Evolutionary conservation across 139 green algal genomes (phyloP).

Genomic region (Monoraphidium neglectum): DNA sequence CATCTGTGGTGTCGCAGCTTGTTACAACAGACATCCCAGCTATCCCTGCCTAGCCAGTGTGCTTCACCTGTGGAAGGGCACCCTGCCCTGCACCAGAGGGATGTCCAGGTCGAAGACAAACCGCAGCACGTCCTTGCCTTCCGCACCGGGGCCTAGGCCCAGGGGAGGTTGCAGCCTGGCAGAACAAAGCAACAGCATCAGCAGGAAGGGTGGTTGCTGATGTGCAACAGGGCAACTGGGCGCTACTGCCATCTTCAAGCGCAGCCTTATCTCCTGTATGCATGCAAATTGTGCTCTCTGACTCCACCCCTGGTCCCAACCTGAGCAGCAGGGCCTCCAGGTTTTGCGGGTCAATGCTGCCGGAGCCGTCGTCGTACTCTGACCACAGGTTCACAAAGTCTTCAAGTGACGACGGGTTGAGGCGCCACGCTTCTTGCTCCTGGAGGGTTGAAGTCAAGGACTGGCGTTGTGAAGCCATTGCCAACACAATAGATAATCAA

Average conservation of each 20-base stretch:
- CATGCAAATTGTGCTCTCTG: too few relatives aligned
- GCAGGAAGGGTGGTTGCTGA: too few relatives aligned
- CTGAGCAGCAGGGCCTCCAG: constrained; percentile 69
- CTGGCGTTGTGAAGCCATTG: too few relatives aligned
- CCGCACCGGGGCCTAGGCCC: constrained; percentile 64
- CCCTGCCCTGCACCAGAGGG: constrained; percentile 60
- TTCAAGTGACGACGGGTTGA: constrained; percentile 52
- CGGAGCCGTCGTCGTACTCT: constrained; percentile 75
- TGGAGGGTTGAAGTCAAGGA: neutral
- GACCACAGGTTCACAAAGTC: constrained; percentile 79
- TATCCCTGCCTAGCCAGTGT: too few relatives aligned
- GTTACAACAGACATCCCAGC: too few relatives aligned
- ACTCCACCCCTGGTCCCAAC: too few relatives aligned
- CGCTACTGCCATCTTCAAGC: too few relatives aligned
- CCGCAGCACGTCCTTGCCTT: constrained; percentile 67
- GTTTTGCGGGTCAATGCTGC: constrained; percentile 60
- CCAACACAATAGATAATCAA: too few relatives aligned
- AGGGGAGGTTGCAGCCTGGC: constrained; percentile 67
- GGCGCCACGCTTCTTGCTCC: constrained; percentile 59
- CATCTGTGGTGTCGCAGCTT: too few relatives aligned
- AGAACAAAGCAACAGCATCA: too few relatives aligned
- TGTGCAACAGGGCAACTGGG: too few relatives aligned
- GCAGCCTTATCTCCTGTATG: too few relatives aligned
- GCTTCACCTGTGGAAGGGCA: constrained; percentile 69
- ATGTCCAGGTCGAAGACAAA: constrained; percentile 85